Evolutionary conservation across 2,329 filamentous ascomycete genomes (phyloP).

Genomic region (Colletotrichum endophyticum): DNA sequence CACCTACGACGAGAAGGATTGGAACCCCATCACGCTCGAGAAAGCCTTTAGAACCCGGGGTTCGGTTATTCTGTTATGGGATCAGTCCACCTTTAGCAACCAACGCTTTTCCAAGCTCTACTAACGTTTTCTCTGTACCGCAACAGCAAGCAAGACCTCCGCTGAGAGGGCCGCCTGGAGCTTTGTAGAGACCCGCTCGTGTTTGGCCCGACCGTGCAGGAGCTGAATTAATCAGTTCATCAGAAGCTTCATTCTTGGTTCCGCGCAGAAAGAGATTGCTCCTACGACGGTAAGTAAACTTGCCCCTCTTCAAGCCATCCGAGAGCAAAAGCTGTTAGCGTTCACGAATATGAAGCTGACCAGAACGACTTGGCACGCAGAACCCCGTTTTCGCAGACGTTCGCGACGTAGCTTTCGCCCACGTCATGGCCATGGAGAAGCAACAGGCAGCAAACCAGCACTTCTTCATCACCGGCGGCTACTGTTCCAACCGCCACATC

Average conservation of each 20-base stretch:
- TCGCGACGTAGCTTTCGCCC: background rate
- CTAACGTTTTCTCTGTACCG: conserved; percentile 38
- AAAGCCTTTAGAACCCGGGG: conserved; percentile 32
- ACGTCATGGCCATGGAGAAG: background rate
- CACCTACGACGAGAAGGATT: conserved; percentile 51
- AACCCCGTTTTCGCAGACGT: background rate
- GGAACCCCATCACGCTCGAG: conserved; percentile 56
- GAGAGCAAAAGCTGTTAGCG: background rate
- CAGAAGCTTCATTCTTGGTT: background rate
- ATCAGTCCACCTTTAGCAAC: background rate
- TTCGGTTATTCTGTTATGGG: background rate
- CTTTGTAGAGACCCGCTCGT: conserved; percentile 54
- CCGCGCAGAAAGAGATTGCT: background rate
- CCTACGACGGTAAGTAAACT: background rate
- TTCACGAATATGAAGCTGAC: background rate
- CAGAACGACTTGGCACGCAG: background rate
- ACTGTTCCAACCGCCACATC: background rate
- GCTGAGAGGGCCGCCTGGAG: conserved; percentile 59
- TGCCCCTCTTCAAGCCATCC: background rate
- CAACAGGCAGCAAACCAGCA: background rate
- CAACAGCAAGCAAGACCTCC: conserved; percentile 53
- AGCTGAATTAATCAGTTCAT: conserved; percentile 41
- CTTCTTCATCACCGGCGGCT: background rate
- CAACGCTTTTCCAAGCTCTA: conserved; percentile 38
- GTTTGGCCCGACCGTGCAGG: conserved; percentile 56